A percentile compares a stretch with the other conserved stretches of the same genome.
phyloP scores from a whole-genome alignment of 306 rosid species.

The Pyrus betulifolia region DNA sequence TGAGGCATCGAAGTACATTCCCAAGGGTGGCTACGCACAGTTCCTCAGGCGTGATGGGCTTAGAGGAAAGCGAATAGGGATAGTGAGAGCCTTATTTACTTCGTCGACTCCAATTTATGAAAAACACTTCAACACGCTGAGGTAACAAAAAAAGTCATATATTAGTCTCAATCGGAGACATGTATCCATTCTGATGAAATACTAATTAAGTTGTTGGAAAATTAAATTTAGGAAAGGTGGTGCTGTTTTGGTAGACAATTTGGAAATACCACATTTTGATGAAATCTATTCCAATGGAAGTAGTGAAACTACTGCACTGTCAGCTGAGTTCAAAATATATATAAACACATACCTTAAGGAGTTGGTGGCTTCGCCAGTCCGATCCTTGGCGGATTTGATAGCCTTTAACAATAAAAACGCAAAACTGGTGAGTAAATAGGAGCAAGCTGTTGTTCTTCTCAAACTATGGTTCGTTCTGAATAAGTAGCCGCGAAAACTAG shows the following conservation, averaged over 20 bases:
- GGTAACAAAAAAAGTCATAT: conserved; percentile 19
- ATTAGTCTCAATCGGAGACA: background rate
- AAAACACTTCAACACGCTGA: conserved; percentile 35
- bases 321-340: conserved; percentile 6
- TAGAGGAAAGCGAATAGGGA: conserved; percentile 44
- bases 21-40: conserved; percentile 47
- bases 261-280: conserved; percentile 21
- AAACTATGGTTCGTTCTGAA: background rate
- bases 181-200: background rate
- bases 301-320: background rate
- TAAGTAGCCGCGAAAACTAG: background rate
- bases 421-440: conserved; percentile 2
- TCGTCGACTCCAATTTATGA: conserved; percentile 16
- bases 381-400: conserved; percentile 19
- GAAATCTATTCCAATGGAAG: background rate
- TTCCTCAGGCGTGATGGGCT: conserved; percentile 44
- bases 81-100: conserved; percentile 26
- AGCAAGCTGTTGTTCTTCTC: background rate
- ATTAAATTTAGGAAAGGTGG: conserved; percentile 31
- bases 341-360: conserved; percentile 12
- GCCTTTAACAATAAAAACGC: conserved; percentile 12
- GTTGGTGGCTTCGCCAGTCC: conserved; percentile 7
- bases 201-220: background rate
- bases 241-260: conserved; percentile 40
- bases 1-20: conserved; percentile 40